These are phyloP conservation scores for Chenopodium suecicum DNA, from an alignment of 148 eudicot species.

Conservation along the genomic window DNA sequence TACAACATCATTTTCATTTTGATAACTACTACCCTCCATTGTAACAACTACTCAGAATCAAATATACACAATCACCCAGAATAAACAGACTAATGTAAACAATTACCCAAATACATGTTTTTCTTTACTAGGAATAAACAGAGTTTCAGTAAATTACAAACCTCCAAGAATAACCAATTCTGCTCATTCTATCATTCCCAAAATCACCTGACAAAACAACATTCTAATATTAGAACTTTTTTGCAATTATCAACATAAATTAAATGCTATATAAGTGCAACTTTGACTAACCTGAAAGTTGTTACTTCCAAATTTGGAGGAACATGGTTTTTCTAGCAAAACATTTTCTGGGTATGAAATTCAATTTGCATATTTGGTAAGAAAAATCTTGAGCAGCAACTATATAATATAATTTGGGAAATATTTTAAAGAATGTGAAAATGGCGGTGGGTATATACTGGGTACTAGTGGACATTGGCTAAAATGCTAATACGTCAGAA, in stretches of 20 bases:
- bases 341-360: neutral
- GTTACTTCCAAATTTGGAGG: neutral
- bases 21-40: neutral
- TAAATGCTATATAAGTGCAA: too few species aligned
- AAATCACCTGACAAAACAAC: neutral
- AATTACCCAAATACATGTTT: neutral
- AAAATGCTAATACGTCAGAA: neutral
- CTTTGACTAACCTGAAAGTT: neutral
- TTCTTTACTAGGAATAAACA: neutral
- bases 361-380: too few species aligned
- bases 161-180: neutral
- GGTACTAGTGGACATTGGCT: neutral
- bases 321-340: neutral
- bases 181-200: neutral
- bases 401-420: neutral
- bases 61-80: neutral
- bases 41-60: neutral
- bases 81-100: neutral
- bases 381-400: neutral
- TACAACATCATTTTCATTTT: slow-evolving; percentile 21
- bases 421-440: neutral
- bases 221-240: neutral
- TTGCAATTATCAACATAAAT: neutral
- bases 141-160: neutral
- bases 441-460: neutral